Percentiles rank a stretch among this genome's conserved stretches.
Conservation (phyloP, 768 basidiomycete species). For the Xerocomus spinulosus region DNA sequence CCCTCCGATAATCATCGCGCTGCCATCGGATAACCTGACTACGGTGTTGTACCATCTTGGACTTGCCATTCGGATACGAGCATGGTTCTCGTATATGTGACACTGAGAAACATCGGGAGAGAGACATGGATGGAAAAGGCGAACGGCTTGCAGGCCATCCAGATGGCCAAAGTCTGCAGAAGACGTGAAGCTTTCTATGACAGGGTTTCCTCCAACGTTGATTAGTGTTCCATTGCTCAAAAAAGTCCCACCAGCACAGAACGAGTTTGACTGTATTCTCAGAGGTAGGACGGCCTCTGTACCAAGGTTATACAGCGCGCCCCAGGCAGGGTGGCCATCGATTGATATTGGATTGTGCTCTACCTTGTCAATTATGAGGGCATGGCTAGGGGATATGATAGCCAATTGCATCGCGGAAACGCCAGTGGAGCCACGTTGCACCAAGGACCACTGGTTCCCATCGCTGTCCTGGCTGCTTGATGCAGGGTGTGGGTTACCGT, state of each 20-base stretch:
- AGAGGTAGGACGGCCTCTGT: constrained; percentile 61
- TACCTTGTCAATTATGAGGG: constrained; percentile 76
- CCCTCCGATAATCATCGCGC: constrained; percentile 78
- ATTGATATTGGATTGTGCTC: constrained; percentile 78
- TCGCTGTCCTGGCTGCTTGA: constrained; percentile 1
- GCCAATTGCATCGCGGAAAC: constrained; percentile 76
- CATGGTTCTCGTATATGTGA: constrained; percentile 60
- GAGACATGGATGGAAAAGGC: constrained; percentile 66
- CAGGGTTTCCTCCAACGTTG: constrained; percentile 80
- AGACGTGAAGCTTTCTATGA: constrained; percentile 57
- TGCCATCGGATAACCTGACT: constrained; percentile 67
- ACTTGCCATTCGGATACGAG: constrained; percentile 63
- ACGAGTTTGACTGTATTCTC: constrained; percentile 71
- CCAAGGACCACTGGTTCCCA: constrained; percentile 47
- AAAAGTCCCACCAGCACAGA: constrained; percentile 81
- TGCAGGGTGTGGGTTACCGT: neutral
- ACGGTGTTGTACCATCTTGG: constrained; percentile 81
- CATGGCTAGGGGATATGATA: constrained; percentile 65
- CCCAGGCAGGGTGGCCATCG: constrained; percentile 79
- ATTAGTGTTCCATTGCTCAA: constrained; percentile 72
- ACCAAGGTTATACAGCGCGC: constrained; percentile 63
- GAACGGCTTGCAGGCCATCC: constrained; percentile 69
- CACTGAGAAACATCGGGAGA: constrained; percentile 46
- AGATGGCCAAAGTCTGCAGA: constrained; percentile 73
- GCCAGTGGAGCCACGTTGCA: constrained; percentile 65